Evolutionary conservation across 2,329 filamentous ascomycete genomes (phyloP).

Genomic region (Periglandula ipomoeae): DNA sequence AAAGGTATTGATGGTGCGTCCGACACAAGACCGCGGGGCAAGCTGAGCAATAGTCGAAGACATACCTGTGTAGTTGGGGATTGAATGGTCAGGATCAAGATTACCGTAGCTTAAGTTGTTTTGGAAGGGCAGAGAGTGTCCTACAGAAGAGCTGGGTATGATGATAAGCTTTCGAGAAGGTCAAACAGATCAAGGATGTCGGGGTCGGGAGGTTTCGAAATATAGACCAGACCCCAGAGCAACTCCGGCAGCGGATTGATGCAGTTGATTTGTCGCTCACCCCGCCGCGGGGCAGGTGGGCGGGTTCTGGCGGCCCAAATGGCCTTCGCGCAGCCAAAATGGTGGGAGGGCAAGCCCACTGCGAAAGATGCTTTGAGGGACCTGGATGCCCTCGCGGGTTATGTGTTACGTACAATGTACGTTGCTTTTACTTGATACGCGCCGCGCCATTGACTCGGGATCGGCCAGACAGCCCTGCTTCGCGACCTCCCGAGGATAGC

Average conservation of each 20-base stretch:
- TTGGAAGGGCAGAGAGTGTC: not conserved
- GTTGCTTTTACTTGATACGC: no score
- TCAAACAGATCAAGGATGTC: not conserved
- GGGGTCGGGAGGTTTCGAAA: not conserved
- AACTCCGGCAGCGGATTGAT: not conserved
- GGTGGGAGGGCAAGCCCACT: not conserved
- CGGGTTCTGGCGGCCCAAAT: no score
- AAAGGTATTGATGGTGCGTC: constrained; percentile 4
- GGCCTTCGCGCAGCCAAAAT: no score
- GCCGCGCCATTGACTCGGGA: no score
- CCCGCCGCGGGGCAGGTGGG: constrained; percentile 8
- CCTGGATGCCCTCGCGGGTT: not conserved
- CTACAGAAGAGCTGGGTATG: not conserved
- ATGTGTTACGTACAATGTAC: no score
- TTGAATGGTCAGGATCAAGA: not conserved
- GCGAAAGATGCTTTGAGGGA: no score
- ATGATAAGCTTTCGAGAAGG: not conserved
- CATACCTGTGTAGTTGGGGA: constrained; percentile 16
- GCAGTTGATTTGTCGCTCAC: not conserved
- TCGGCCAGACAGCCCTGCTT: no score
- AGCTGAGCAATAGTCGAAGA: constrained; percentile 13
- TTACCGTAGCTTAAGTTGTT: no score
- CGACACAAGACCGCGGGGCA: constrained; percentile 8
- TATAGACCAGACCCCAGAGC: not conserved
- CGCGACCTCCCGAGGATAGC: no score